Conservation (phyloP, 2,329 filamentous ascomycete species). For the Clarireedia paspali region DNA sequence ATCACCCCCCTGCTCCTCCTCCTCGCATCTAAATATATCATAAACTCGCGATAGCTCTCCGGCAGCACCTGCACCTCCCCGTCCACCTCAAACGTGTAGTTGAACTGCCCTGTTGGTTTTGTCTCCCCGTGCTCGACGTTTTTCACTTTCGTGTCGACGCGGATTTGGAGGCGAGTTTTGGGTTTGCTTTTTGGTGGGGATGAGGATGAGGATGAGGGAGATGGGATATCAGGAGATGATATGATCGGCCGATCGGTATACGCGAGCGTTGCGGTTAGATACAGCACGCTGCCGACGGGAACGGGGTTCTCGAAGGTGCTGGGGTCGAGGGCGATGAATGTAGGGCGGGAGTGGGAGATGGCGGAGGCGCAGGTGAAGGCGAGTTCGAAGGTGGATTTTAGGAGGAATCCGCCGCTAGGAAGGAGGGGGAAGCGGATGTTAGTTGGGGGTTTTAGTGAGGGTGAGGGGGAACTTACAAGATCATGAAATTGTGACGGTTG, state of each 20-base stretch:
- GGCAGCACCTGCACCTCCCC: slow-evolving; percentile 60
- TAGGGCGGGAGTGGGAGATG: slow-evolving; percentile 58
- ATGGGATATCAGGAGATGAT: too few relatives aligned
- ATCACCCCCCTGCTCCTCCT: slow-evolving; percentile 20
- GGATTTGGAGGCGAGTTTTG: slow-evolving; percentile 56
- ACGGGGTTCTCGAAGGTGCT: slow-evolving; percentile 66
- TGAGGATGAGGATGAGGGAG: too few relatives aligned
- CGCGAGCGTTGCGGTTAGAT: slow-evolving; percentile 58
- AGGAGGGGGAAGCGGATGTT: too few relatives aligned
- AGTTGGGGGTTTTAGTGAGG: too few relatives aligned
- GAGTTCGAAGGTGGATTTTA: slow-evolving; percentile 65
- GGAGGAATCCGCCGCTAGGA: slow-evolving; percentile 51
- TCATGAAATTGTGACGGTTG: slow-evolving; percentile 66
- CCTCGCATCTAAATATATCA: slow-evolving; percentile 33
- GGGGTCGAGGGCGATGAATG: slow-evolving; percentile 62
- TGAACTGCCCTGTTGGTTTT: slow-evolving; percentile 64
- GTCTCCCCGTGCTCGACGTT: slow-evolving; percentile 61
- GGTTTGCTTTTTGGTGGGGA: slow-evolving; percentile 26
- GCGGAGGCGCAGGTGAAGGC: slow-evolving; percentile 65
- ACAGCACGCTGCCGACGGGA: slow-evolving; percentile 62
- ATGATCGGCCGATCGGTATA: slow-evolving; percentile 45
- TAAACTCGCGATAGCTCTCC: slow-evolving; percentile 31
- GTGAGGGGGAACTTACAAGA: slow-evolving; percentile 37
- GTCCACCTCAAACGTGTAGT: slow-evolving; percentile 63
- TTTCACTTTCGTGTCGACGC: slow-evolving; percentile 60